Conservation (phyloP, 2,329 filamentous ascomycete genomes). For the Verticillium tricorpus region DNA sequence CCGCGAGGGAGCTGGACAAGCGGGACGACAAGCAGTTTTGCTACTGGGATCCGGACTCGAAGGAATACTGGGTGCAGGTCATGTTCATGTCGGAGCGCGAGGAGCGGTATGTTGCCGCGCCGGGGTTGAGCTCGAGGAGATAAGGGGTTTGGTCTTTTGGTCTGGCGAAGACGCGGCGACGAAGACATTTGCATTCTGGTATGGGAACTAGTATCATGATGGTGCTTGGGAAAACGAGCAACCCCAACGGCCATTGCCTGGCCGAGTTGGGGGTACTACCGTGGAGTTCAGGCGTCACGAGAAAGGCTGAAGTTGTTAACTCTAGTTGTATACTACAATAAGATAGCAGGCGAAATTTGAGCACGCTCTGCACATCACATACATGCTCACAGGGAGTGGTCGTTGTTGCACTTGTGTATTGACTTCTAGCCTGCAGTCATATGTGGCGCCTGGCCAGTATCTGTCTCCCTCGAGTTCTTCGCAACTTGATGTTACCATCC, state of each 20-base stretch:
- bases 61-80: slow-evolving; percentile 96
- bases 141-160: slow-evolving; percentile 19
- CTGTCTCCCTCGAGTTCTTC: not conserved
- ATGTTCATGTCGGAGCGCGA: slow-evolving; percentile 98
- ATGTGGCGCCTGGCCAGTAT: not conserved
- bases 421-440: not conserved
- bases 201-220: not conserved
- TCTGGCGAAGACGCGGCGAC: not conserved
- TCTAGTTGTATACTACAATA: not conserved
- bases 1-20: slow-evolving; percentile 87
- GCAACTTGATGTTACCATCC: not conserved
- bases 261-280: not conserved
- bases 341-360: not conserved
- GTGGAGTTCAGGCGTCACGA: not conserved
- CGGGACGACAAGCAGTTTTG: slow-evolving; percentile 84
- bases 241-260: not conserved
- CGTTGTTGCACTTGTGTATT: not conserved
- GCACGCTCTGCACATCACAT: not conserved
- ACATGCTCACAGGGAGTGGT: not conserved
- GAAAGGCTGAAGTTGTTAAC: not conserved
- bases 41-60: slow-evolving; percentile 92
- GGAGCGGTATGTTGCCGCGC: slow-evolving; percentile 72
- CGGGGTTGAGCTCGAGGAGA: slow-evolving; percentile 49
- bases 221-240: not conserved
- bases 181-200: not conserved